phyloP scores from a whole-genome alignment of 495 filamentous ascomycete species.

The Podospora pseudoanserina region DNA sequence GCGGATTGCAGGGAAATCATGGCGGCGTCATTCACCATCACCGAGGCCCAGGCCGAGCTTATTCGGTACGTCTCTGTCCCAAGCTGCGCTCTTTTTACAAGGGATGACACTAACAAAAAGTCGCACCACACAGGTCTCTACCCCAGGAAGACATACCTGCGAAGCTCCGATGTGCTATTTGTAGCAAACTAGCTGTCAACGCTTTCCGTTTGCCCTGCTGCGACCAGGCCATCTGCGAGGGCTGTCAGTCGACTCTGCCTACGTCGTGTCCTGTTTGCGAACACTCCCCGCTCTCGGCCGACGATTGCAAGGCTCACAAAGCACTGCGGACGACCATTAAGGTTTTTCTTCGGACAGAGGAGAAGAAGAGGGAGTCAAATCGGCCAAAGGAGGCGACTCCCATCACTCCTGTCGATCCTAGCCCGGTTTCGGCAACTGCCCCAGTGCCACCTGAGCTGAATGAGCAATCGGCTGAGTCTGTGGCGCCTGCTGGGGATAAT shows the following conservation, averaged over 20 bases:
- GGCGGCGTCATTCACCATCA: conserved; percentile 26
- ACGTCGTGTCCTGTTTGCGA: conserved; percentile 89
- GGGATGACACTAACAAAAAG: conserved; percentile 12
- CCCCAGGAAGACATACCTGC: conserved; percentile 82
- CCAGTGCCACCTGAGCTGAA: conserved; percentile 14
- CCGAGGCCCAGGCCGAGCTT: conserved; percentile 34
- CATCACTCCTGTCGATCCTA: conserved; percentile 41
- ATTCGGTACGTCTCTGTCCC: conserved; percentile 33
- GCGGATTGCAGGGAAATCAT: conserved; percentile 21
- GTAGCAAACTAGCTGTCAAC: conserved; percentile 86
- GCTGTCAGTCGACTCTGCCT: conserved; percentile 73
- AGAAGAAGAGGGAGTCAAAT: conserved; percentile 70
- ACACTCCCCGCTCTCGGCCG: conserved; percentile 77
- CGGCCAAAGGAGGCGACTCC: conserved; percentile 53
- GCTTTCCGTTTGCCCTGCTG: conserved; percentile 91
- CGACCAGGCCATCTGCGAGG: conserved; percentile 89
- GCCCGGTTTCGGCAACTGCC: conserved; percentile 24
- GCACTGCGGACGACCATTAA: conserved; percentile 81
- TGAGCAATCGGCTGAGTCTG: conserved; percentile 8
- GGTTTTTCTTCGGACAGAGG: conserved; percentile 79
- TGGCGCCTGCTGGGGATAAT: conserved; percentile 10
- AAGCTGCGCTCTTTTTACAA: neutral
- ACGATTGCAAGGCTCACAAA: conserved; percentile 87
- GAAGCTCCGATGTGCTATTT: conserved; percentile 91
- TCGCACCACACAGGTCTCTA: conserved; percentile 57